Conservation (phyloP, 2,329 filamentous ascomycete species). For the Beauveria rudraprayagi region DNA sequence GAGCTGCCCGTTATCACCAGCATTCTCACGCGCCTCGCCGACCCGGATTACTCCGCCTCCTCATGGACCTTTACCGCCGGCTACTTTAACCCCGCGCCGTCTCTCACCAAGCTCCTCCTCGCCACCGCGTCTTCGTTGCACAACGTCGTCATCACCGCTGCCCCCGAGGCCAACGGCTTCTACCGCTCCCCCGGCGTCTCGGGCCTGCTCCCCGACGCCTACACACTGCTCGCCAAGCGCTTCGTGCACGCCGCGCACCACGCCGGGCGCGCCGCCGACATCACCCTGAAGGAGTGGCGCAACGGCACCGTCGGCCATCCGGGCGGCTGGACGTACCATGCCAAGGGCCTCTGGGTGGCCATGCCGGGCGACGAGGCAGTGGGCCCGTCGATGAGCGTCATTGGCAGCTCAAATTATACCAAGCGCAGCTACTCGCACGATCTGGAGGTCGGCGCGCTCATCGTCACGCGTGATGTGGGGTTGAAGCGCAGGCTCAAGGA, state of each 20-base stretch:
- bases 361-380: conserved; percentile 48
- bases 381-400: conserved; percentile 67
- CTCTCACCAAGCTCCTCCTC: conserved; percentile 72
- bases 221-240: conserved; percentile 75
- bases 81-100: conserved; percentile 94
- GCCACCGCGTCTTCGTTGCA: conserved; percentile 58
- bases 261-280: conserved; percentile 41
- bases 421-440: conserved; percentile 88
- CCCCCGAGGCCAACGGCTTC: conserved; percentile 91
- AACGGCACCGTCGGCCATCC: conserved; percentile 71
- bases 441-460: conserved; percentile 78
- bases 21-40: conserved; percentile 61
- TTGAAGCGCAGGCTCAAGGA: conserved; percentile 66
- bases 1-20: conserved; percentile 76
- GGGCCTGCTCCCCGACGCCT: conserved; percentile 83
- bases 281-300: conserved; percentile 81
- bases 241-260: conserved; percentile 59
- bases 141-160: conserved; percentile 85
- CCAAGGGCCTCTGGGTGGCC: conserved; percentile 90
- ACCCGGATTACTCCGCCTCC: conserved; percentile 55
- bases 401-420: conserved; percentile 94
- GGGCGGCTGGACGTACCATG: conserved; percentile 94
- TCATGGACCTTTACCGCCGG: conserved; percentile 96
- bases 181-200: conserved; percentile 82
- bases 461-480: conserved; percentile 69